Evolutionary conservation across 2,329 filamentous ascomycete genomes (phyloP).

Genomic region (Monilinia fructigena): DNA sequence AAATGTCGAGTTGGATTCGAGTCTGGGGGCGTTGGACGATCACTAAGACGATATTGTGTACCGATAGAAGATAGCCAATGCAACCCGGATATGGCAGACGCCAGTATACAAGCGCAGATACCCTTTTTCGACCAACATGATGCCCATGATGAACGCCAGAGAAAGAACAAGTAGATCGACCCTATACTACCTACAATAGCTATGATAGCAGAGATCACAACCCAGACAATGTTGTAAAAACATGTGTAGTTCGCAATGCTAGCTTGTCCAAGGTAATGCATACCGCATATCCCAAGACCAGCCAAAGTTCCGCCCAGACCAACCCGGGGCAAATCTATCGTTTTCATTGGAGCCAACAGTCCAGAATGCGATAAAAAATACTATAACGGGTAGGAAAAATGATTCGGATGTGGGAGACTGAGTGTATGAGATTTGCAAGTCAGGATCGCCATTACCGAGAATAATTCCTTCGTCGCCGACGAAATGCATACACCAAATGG

Average conservation of each 20-base stretch:
- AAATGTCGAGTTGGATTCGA: conserved; percentile 20
- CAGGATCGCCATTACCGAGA: conserved; percentile 59
- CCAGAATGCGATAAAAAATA: conserved; percentile 71
- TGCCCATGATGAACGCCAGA: conserved; percentile 72
- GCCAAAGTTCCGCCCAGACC: conserved; percentile 65
- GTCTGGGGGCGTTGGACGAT: conserved; percentile 41
- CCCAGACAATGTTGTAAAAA: conserved; percentile 53
- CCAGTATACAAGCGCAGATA: conserved; percentile 65
- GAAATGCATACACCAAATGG: conserved; percentile 79
- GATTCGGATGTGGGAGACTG: conserved; percentile 70
- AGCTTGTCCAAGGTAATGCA: conserved; percentile 86
- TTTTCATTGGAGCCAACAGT: conserved; percentile 60
- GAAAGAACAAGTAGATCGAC: conserved; percentile 74
- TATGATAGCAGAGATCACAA: conserved; percentile 69
- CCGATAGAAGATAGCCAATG: conserved; percentile 78
- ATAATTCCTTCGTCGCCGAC: conserved; percentile 79
- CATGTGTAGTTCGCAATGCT: conserved; percentile 76
- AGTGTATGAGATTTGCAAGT: conserved; percentile 73
- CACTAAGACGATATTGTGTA: conserved; percentile 62
- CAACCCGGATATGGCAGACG: conserved; percentile 78
- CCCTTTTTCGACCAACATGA: conserved; percentile 73
- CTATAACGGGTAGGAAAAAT: conserved; percentile 75
- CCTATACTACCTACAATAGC: conserved; percentile 69
- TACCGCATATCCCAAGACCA: conserved; percentile 74
- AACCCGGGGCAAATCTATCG: conserved; percentile 58